Evolutionary conservation across 1,284 basidiomycete species (phyloP), one percentile per base, ranked within the genome.

Genomic region (Psilocybe mexicana): DNA sequence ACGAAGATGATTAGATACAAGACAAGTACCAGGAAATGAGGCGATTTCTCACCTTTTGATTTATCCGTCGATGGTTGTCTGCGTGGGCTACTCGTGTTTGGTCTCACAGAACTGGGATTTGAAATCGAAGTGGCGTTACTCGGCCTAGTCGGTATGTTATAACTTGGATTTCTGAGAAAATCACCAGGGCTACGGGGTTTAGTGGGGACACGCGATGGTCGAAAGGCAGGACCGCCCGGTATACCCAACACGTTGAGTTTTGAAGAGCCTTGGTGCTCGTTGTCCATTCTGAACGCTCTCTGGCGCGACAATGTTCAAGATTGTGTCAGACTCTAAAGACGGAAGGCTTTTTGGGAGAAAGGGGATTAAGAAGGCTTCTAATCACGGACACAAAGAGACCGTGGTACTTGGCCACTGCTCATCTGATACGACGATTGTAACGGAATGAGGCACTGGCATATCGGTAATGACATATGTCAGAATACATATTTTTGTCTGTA

Each of bases 361-460:
- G 42, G 49, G 56, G 44, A 54, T 54, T 54, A 49, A 58, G 52
- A 58, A 45, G 52, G 48, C 47, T 58, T 58, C 57, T 43, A 45
- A 44, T 52, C 52, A 38, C 52, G 52, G 55, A 58, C 48, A 54
- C 42, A 54, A 49, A 52, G 47, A 58, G 52, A 58, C 52, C 52
- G 57, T 58, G 57, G 52, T 58, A 58, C 52, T 48, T 43, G 43
- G 33, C 33, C 49, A 54, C 53, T 28, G 57, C 14, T 50, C 46
- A 49, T 55, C 51, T 59, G 51, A 57, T 57, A 49, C 51, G 50
- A 42, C 58, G 58, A 61, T 52, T 60, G 58, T 60, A 58, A 47
- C 53, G 52, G 61, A 44, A 54, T 59, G 54, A 61, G 55, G 49
- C 54, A 47, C 47, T 55, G 54, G 48, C 45, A 60, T 40, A 40